A percentile compares a stretch with the other conserved stretches of the same genome.
phyloP scores from a whole-genome alignment of 805 yeast species.

The Yarrowia deformans region DNA sequence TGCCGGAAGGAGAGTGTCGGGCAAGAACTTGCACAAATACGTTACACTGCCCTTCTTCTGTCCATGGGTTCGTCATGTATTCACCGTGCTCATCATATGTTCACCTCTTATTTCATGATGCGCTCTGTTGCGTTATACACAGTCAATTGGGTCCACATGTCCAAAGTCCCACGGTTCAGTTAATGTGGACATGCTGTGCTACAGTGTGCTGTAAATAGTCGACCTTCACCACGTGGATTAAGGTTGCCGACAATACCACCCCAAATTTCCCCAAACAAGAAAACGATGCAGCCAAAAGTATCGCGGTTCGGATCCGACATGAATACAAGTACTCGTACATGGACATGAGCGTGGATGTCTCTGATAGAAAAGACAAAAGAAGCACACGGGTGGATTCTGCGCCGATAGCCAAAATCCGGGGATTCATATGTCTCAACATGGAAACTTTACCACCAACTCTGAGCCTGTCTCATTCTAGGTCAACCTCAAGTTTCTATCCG shows the following conservation, averaged over 20 bases:
- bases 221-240: conserved; percentile 10
- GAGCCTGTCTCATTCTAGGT: conserved; percentile 1
- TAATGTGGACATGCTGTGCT: not conserved
- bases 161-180: not conserved
- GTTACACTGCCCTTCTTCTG: not conserved
- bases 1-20: not conserved
- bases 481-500: conserved; percentile 8
- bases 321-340: too few relatives aligned
- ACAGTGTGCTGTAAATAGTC: not conserved
- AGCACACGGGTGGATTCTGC: not conserved
- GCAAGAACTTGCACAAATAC: not conserved
- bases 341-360: not conserved
- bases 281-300: not conserved
- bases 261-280: not conserved
- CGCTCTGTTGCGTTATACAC: not conserved
- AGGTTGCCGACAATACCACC: not conserved
- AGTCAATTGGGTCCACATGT: conserved; percentile 3
- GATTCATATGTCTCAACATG: too few relatives aligned
- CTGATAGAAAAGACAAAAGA: not conserved
- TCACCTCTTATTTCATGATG: not conserved
- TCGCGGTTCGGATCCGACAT: conserved; percentile 26
- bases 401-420: not conserved
- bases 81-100: not conserved
- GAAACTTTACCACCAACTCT: not conserved
- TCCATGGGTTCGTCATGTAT: not conserved